Percentiles rank a stretch among this genome's conserved stretches.
phyloP scores from a whole-genome alignment of 352 stramenopile genomes.

The Albugo laibachii region DNA sequence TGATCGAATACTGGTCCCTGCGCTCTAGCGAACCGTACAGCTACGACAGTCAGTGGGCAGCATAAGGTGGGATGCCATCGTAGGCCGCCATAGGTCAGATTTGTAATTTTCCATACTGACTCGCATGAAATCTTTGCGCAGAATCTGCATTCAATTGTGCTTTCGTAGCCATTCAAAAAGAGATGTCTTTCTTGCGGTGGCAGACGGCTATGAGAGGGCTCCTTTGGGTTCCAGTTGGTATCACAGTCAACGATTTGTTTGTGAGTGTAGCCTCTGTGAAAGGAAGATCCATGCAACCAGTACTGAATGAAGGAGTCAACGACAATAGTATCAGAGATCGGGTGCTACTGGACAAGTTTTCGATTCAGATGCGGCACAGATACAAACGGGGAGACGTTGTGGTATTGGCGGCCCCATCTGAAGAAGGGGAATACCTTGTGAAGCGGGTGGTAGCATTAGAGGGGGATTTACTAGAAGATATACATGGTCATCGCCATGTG shows the following conservation, averaged over 20 bases:
- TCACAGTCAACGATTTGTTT: slow-evolving; percentile 51
- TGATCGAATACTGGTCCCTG: no score
- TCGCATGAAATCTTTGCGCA: no score
- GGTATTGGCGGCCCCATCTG: slow-evolving; percentile 45
- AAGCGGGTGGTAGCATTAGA: slow-evolving; percentile 64
- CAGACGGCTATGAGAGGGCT: slow-evolving; percentile 30
- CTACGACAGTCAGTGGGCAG: no score
- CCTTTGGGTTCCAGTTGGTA: slow-evolving; percentile 65
- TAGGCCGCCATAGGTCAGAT: no score
- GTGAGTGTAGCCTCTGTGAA: slow-evolving; percentile 55
- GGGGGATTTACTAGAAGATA: slow-evolving; percentile 45
- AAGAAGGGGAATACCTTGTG: slow-evolving; percentile 32
- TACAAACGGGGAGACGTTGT: slow-evolving; percentile 59
- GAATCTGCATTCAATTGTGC: no score
- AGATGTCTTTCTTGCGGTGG: slow-evolving; percentile 9
- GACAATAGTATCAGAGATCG: slow-evolving; percentile 47
- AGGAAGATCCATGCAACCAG: slow-evolving; percentile 68
- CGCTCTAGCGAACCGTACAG: no score
- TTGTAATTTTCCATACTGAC: no score
- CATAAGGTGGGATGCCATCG: no score
- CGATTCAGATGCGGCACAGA: slow-evolving; percentile 42
- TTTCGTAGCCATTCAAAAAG: no score
- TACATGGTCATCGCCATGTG: slow-evolving; percentile 15
- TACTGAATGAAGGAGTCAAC: slow-evolving; percentile 48
- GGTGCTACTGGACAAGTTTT: slow-evolving; percentile 76